A percentile compares a stretch with the other conserved stretches of the same genome.
phyloP scores from a whole-genome alignment of 345 rosid genomes.

The Psidium friedrichsthalianum region DNA sequence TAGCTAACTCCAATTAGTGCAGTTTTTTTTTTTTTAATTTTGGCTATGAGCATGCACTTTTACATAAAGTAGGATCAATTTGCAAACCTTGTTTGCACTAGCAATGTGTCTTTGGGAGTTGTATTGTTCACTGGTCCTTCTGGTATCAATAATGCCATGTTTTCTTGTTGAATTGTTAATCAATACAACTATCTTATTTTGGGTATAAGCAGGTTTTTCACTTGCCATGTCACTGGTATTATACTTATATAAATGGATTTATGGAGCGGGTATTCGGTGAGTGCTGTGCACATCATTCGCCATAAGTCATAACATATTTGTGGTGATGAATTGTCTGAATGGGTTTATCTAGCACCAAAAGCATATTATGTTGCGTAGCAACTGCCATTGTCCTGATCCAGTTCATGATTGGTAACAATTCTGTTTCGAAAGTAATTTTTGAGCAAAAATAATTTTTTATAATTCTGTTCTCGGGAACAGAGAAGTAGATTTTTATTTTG shows the following conservation, averaged over 20 bases:
- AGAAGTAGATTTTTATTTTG: too few species aligned
- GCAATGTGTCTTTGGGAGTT: too few species aligned
- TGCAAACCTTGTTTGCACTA: too few species aligned
- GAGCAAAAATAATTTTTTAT: too few species aligned
- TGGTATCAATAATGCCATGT: rapidly evolving
- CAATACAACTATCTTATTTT: rapidly evolving
- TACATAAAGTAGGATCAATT: too few species aligned
- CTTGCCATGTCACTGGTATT: background rate
- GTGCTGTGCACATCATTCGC: background rate
- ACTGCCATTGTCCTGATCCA: background rate
- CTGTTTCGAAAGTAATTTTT: too few species aligned
- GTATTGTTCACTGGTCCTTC: too few species aligned
- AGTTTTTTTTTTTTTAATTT: too few species aligned
- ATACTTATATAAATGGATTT: background rate
- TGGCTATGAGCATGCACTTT: too few species aligned
- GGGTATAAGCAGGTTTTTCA: background rate
- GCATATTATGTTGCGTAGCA: background rate
- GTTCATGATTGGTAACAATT: background rate
- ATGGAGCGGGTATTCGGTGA: background rate
- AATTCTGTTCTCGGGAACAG: too few species aligned
- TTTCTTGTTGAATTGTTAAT: background rate
- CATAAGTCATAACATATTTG: background rate
- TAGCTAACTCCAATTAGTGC: too few species aligned
- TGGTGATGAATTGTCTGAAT: background rate
- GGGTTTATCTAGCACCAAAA: background rate